Evolutionary conservation across 140 eudicot genomes (phyloP).

Genomic region (Anethum foeniculum): DNA sequence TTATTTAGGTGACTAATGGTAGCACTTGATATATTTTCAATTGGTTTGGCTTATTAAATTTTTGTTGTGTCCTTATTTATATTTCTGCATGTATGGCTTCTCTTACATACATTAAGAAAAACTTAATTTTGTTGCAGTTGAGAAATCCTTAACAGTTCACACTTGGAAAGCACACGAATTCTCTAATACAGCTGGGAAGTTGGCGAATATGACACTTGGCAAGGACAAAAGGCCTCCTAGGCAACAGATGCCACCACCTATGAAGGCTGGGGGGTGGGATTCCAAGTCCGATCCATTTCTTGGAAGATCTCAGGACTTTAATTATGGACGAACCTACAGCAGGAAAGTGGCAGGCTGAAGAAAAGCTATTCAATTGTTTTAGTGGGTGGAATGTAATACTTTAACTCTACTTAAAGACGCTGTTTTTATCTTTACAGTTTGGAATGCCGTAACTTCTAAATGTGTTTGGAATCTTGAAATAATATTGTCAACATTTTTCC

Average conservation of each 20-base stretch:
- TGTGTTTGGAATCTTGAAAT: background rate
- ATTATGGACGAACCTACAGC: slow-evolving; percentile 21
- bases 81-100: background rate
- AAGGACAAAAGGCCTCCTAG: slow-evolving; percentile 29
- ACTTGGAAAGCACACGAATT: slow-evolving; percentile 41
- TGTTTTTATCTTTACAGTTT: background rate
- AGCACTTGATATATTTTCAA: background rate
- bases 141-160: slow-evolving; percentile 17
- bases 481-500: background rate
- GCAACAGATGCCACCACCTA: slow-evolving; percentile 51
- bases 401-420: background rate
- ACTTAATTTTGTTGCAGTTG: slow-evolving; percentile 29
- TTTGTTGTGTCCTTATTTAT: background rate
- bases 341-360: slow-evolving; percentile 59
- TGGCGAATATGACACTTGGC: slow-evolving; percentile 48
- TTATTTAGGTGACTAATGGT: background rate
- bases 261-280: slow-evolving; percentile 68
- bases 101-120: background rate
- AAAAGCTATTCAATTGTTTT: background rate
- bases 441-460: background rate
- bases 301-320: slow-evolving; percentile 45
- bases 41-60: background rate
- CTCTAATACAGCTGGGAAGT: slow-evolving; percentile 44
- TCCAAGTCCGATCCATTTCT: slow-evolving; percentile 34
- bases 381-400: background rate